Base-by-base conservation (phyloP, 2,329 filamentous ascomycete species). In the Lasiodiplodia citricola region DNA sequence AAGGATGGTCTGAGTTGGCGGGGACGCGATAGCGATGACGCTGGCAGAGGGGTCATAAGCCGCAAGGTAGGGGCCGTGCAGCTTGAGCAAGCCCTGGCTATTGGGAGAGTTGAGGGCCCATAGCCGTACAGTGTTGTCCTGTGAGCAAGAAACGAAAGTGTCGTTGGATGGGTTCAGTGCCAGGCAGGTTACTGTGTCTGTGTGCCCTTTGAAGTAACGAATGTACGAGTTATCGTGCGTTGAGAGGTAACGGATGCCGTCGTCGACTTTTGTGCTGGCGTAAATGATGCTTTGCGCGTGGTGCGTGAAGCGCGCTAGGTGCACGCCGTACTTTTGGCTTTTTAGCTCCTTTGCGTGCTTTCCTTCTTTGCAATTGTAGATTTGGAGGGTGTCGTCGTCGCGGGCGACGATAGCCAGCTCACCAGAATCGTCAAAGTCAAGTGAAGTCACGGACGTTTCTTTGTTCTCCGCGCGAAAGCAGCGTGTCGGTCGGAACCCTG, bases 181-280 rank as follows among this genome's bases (percentile, higher is more conserved):
- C 35, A 99, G 86, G 70, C 87, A 91, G 21, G 95, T 98, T 44
- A 99, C 96, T 67, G 90, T 86, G 69, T 88, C 91, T 52, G 92
- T 91, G 80, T 99, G 96, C 62, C 95, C 96, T 70, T 92, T 91
- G 78, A 98, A 99, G 81, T 99, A 99, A 71, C 96, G 92, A 71
- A 98, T 92, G 80, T 97, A 99, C 69, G 91, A 92, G 82, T 98
- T 97, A 80, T 98, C 96, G 80, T 99, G 96, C 14, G 91, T 97
- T 68, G 88, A 96, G 71, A 94, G 91, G 82, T 92, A 97, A 78
- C 90, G 91, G 73, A 92, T 96, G 75, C 89, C 94, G 83, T 95
- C 91, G 76, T 99, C 96, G 74, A 96, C 90, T 78, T 97, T 97
- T 14, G 96, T 99, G 78, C 93, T 97, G 64, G 96, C 94, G 76